phyloP scores from a whole-genome alignment of 2,329 filamentous ascomycete species.

The Ilyonectria sp. region DNA sequence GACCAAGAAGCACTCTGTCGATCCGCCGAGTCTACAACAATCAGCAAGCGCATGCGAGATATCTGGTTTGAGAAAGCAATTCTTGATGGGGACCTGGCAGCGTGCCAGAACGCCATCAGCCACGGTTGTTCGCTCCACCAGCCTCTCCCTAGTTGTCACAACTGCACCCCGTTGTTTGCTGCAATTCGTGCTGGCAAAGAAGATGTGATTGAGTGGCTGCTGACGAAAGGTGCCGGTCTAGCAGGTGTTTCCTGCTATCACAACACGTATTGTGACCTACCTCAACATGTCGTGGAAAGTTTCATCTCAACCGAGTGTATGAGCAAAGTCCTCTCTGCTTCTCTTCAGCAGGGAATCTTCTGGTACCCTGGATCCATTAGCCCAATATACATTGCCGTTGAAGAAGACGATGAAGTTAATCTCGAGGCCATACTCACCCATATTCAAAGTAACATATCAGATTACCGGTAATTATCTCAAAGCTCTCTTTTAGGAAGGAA shows the following conservation, averaged over 20 bases:
- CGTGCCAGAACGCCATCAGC: neutral
- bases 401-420: neutral
- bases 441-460: neutral
- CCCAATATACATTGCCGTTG: constrained; percentile 2
- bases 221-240: neutral
- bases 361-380: neutral
- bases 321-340: neutral
- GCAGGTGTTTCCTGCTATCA: neutral
- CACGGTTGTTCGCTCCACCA: neutral
- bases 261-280: neutral
- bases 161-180: constrained; percentile 9
- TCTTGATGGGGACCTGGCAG: neutral
- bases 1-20: neutral
- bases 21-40: neutral
- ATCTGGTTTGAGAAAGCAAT: neutral
- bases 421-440: neutral
- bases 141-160: neutral
- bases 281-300: neutral
- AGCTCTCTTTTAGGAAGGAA: neutral
- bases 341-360: neutral
- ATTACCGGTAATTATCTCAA: constrained; percentile 6
- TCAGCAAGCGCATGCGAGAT: neutral
- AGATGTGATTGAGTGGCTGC: constrained; percentile 1
- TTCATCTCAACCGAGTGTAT: neutral
- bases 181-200: neutral